Evolutionary conservation across 371 early-diverging fungal genomes (phyloP).

Genomic region (Mucor lusitanicus): DNA sequence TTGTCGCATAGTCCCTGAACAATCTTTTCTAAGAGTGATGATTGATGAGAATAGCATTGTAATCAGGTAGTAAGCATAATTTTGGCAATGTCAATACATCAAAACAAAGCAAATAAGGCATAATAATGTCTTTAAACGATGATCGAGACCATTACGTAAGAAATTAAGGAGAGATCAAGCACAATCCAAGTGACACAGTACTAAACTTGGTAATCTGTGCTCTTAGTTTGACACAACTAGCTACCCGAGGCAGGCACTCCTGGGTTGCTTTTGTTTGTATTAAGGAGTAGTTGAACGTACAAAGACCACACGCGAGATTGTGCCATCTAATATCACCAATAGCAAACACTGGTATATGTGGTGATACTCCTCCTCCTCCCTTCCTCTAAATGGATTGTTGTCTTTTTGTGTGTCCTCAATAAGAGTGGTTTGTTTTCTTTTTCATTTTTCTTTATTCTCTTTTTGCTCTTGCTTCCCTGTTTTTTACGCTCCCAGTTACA

Average conservation of each 20-base stretch:
- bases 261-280: not conserved
- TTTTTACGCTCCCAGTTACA: not conserved
- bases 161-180: not conserved
- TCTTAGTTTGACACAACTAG: not conserved
- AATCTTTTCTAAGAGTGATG: too few species aligned
- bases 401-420: not conserved
- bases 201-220: not conserved
- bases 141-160: too few species aligned
- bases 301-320: not conserved
- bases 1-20: too few species aligned
- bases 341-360: not conserved
- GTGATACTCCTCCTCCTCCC: not conserved
- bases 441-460: not conserved
- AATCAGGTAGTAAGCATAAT: too few species aligned
- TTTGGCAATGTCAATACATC: too few species aligned
- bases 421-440: not conserved
- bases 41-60: too few species aligned
- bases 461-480: not conserved
- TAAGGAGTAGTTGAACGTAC: not conserved
- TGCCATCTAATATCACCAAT: not conserved
- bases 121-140: too few species aligned
- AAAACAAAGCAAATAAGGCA: too few species aligned
- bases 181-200: not conserved
- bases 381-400: not conserved
- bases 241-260: not conserved